Conservation (phyloP, 2,329 filamentous ascomycete genomes). For the Lachnum nothofagi region DNA sequence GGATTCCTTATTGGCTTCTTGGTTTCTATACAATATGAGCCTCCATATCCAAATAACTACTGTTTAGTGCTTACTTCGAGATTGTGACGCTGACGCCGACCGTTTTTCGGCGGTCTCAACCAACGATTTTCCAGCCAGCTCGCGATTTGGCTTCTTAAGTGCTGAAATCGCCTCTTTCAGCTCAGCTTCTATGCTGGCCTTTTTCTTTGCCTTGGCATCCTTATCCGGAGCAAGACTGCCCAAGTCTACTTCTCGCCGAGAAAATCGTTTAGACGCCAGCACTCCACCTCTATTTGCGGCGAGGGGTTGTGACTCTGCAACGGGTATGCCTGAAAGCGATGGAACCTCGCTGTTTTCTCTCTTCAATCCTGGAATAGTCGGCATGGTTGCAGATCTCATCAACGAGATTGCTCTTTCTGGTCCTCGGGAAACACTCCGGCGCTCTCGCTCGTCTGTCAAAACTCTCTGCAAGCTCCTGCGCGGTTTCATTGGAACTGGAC, state of each 20-base stretch:
- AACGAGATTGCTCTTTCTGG: slow-evolving; percentile 57
- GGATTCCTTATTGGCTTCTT: slow-evolving; percentile 45
- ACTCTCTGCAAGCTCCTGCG: slow-evolving; percentile 57
- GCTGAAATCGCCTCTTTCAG: slow-evolving; percentile 68
- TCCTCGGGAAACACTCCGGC: slow-evolving; percentile 51
- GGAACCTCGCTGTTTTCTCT: slow-evolving; percentile 61
- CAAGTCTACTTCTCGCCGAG: slow-evolving; percentile 50
- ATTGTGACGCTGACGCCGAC: slow-evolving; percentile 41
- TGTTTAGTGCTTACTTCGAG: slow-evolving; percentile 44
- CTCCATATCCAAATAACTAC: background rate
- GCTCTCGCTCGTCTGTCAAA: slow-evolving; percentile 52
- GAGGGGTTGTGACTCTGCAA: slow-evolving; percentile 34
- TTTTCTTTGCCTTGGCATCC: slow-evolving; percentile 57
- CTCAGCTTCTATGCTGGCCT: slow-evolving; percentile 63
- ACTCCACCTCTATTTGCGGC: slow-evolving; percentile 35
- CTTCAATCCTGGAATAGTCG: slow-evolving; percentile 57
- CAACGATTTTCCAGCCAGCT: slow-evolving; percentile 61
- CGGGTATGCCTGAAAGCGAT: slow-evolving; percentile 46
- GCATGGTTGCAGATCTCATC: slow-evolving; percentile 63
- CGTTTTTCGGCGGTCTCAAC: slow-evolving; percentile 63
- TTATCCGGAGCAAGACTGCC: slow-evolving; percentile 47
- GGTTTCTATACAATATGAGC: slow-evolving; percentile 42
- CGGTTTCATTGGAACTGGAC: slow-evolving; percentile 39
- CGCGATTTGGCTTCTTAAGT: slow-evolving; percentile 70
- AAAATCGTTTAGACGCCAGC: slow-evolving; percentile 40